Evolutionary conservation across 495 filamentous ascomycete genomes (phyloP), one percentile per base, ranked within the genome.

Genomic region (Chaetomium cochliodes): DNA sequence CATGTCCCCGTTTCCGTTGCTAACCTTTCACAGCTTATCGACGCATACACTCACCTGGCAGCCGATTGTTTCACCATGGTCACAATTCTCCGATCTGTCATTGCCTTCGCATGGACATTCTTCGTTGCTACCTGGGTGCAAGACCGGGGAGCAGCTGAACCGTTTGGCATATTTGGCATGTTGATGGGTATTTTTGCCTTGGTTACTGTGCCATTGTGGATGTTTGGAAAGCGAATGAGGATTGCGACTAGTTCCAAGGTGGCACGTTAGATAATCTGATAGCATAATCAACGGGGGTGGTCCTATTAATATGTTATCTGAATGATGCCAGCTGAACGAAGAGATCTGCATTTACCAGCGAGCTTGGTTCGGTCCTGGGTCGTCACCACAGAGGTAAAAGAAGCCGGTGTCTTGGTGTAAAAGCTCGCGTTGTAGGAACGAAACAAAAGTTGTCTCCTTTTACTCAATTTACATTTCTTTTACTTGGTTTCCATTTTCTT

Each of bases 21-120:
- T 59, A 18, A 59, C 56, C 13, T 23, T 4, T 22, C 25, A 6
- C 23, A 59, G 56, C 56, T 59, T 8, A 59, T 59, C 25, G 56
- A 59, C 7, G 22, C 56, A 0, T 59, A 59, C 56, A 4, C 18
- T 0, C 42, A 46, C 41, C 9, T 59, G 41, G 56, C 56, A n/a
- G 56, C 41, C 23, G 56, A 59, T 25, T 59, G 56, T 9, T 59
- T 59, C 41, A 59, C 56, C 56, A 59, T 59, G 42, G 56, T 59
- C 22, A 59, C 56, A 1, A 59, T 59, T 37, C 42, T 59, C 4
- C 56, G 56, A 0, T 15, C 56, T 25, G 6, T 59, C 25, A 47
- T 59, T 18, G 56, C 56, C 16, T 59, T 59, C 22, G 56, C 56
- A 2, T 59, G 56, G 56, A 22, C 56, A 5, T 59, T 59, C 16